Conservation (phyloP, 768 basidiomycete species). For the Lactarius hatsudake region DNA sequence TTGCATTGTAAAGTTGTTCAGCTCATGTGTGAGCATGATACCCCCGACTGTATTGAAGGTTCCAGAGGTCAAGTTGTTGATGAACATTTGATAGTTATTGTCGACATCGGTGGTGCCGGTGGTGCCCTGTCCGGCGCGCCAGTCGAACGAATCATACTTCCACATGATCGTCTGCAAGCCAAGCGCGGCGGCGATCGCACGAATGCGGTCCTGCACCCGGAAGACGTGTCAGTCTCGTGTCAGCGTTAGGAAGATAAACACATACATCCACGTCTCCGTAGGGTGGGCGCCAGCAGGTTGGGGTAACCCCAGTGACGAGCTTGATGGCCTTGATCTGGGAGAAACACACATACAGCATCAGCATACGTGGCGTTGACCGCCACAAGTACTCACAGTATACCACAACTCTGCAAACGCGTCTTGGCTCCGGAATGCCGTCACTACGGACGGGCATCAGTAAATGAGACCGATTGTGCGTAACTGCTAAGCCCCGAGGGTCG, state of each 20-base stretch:
- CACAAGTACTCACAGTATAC: conserved; percentile 48
- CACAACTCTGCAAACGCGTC: conserved; percentile 77
- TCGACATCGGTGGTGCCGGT: conserved; percentile 18
- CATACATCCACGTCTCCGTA: conserved; percentile 59
- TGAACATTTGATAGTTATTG: conserved; percentile 10
- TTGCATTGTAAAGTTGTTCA: conserved; percentile 60
- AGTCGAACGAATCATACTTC: conserved; percentile 68
- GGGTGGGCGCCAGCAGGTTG: conserved; percentile 61
- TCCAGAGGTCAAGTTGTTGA: conserved; percentile 15
- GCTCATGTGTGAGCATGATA: conserved; percentile 56
- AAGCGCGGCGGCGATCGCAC: conserved; percentile 63
- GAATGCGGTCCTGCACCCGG: conserved; percentile 53
- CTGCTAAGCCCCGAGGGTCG: too few relatives aligned
- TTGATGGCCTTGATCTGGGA: conserved; percentile 52
- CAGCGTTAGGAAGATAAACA: not conserved
- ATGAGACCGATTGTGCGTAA: not conserved
- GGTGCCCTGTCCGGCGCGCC: conserved; percentile 39
- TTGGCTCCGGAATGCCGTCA: conserved; percentile 58
- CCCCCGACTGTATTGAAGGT: conserved; percentile 37
- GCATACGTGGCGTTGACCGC: not conserved
- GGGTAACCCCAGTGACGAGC: conserved; percentile 53
- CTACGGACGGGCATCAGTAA: conserved; percentile 32
- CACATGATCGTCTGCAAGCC: conserved; percentile 72
- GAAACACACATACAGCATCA: not conserved
- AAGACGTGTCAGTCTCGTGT: not conserved